phyloP scores from a whole-genome alignment of 768 basidiomycete species.

The Tephrocybe sp. region DNA sequence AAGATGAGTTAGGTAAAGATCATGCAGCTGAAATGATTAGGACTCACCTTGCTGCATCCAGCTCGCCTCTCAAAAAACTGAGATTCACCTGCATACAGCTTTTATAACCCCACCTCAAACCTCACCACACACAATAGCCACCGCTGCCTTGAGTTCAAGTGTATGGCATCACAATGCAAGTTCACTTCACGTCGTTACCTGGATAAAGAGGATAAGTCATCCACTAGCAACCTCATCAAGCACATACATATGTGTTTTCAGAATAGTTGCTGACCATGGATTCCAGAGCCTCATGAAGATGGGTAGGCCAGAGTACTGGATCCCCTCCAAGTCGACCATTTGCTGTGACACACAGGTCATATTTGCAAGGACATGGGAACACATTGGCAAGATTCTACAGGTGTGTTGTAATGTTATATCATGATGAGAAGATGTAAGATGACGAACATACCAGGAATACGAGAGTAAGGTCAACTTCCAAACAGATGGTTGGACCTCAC shows the following conservation, averaged over 20 bases:
- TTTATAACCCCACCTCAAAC: conserved; percentile 22
- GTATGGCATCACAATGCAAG: conserved; percentile 5
- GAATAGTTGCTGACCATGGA: conserved; percentile 30
- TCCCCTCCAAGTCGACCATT: conserved; percentile 29
- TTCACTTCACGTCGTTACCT: too few species aligned
- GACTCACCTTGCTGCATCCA: not conserved
- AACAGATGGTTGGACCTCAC: too few species aligned
- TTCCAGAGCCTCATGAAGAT: conserved; percentile 29
- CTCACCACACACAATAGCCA: conserved; percentile 20
- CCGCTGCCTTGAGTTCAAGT: conserved; percentile 27
- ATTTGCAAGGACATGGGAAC: conserved; percentile 16
- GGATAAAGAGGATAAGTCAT: too few species aligned
- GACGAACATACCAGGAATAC: too few species aligned
- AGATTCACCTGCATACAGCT: conserved; percentile 31
- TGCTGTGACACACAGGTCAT: conserved; percentile 27
- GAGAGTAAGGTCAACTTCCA: too few species aligned
- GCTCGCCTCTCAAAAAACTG: conserved; percentile 20
- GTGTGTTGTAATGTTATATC: too few species aligned
- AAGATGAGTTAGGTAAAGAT: not conserved
- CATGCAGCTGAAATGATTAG: not conserved
- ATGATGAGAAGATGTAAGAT: too few species aligned
- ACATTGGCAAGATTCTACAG: conserved; percentile 24
- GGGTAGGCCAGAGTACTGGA: conserved; percentile 25
- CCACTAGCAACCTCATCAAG: too few species aligned
- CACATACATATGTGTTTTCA: conserved; percentile 14